Evolutionary conservation across 1,284 basidiomycete genomes (phyloP).

Genomic region (Puccinia polysora): DNA sequence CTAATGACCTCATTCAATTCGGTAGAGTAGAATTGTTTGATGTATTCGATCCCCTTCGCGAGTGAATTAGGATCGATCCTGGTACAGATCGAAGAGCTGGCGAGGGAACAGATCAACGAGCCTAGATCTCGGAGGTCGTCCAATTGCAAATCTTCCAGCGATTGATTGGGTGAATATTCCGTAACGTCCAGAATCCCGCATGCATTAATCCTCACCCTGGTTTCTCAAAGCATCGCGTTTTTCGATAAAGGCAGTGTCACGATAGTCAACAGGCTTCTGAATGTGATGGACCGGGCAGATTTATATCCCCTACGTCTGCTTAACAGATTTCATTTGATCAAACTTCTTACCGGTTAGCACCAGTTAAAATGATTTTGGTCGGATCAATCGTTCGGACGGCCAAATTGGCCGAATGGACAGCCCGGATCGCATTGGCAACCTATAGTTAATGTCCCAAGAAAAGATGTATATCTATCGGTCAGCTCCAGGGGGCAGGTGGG

Average conservation of each 20-base stretch:
- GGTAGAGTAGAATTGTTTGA: slow-evolving; percentile 69
- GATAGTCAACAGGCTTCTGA: slow-evolving; percentile 5
- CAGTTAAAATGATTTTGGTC: slow-evolving; percentile 81
- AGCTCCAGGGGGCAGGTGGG: too few relatives aligned
- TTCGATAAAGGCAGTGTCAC: slow-evolving; percentile 43
- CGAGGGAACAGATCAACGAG: slow-evolving; percentile 73
- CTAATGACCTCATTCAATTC: slow-evolving; percentile 76
- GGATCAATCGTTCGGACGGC: slow-evolving; percentile 79
- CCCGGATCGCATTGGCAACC: slow-evolving; percentile 77
- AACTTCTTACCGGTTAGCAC: slow-evolving; percentile 69
- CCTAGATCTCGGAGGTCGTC: slow-evolving; percentile 87
- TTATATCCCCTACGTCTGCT: not conserved
- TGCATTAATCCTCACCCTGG: slow-evolving; percentile 71
- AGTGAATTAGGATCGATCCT: slow-evolving; percentile 57
- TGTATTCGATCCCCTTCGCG: slow-evolving; percentile 70
- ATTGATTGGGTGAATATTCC: slow-evolving; percentile 66
- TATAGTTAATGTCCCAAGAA: slow-evolving; percentile 5
- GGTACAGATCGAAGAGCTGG: slow-evolving; percentile 52
- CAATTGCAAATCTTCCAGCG: slow-evolving; percentile 63
- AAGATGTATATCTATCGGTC: too few relatives aligned
- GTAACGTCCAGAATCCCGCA: slow-evolving; percentile 81
- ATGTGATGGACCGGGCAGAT: not conserved
- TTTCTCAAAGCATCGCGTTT: not conserved
- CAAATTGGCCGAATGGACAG: slow-evolving; percentile 73
- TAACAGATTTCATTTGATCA: not conserved